Percentiles rank a stretch among this genome's conserved stretches.
phyloP scores from a whole-genome alignment of 352 stramenopile genomes.

The Blastocystis sp. region DNA sequence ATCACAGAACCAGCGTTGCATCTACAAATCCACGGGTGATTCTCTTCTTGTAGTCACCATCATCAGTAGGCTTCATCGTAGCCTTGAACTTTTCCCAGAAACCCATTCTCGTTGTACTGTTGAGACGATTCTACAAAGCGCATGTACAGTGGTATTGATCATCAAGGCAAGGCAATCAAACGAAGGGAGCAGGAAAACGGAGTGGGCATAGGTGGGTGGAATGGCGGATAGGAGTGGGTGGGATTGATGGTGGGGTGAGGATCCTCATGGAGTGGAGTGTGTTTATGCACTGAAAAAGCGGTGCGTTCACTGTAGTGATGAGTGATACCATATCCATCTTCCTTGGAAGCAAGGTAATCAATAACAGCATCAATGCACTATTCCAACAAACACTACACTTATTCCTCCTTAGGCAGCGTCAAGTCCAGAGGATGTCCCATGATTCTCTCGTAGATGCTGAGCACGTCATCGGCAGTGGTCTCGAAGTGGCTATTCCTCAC shows the following conservation, averaged over 20 bases:
- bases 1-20: background rate
- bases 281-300: no score
- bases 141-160: background rate
- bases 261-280: no score
- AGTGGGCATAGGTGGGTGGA: no score
- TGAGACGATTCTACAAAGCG: background rate
- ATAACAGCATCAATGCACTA: background rate
- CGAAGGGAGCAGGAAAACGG: no score
- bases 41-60: conserved; percentile 20
- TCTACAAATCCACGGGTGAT: conserved; percentile 16
- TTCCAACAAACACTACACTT: background rate
- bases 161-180: no score
- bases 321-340: no score
- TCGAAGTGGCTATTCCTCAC: conserved; percentile 80
- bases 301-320: no score
- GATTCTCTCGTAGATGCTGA: conserved; percentile 91
- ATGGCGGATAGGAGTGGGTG: no score
- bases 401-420: conserved; percentile 60
- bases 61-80: conserved; percentile 32
- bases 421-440: conserved; percentile 91
- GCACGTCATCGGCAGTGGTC: conserved; percentile 84
- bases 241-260: no score
- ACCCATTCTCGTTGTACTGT: background rate
- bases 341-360: no score
- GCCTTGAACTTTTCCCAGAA: conserved; percentile 36